Evolutionary conservation across 495 filamentous ascomycete species (phyloP), one percentile per base, ranked within the genome.

Genomic region (Thermothielavioides terrestris): DNA sequence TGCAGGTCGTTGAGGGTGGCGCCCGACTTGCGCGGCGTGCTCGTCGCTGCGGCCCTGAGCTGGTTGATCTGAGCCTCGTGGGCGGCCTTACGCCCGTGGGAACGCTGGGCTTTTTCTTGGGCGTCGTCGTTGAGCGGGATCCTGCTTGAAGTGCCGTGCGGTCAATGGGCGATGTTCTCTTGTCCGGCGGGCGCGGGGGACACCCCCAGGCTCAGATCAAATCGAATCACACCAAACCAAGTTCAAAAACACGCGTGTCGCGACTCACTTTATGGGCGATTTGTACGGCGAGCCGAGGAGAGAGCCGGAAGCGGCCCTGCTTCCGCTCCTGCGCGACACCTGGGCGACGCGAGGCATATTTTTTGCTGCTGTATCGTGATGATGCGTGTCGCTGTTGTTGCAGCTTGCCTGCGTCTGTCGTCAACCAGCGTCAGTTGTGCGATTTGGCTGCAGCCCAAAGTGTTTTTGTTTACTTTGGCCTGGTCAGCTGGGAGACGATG

Each of bases 121-220:
- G 80, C 80, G 70, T 99, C 92, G 77, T 99, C 92, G 68, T 97
- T 96, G 34, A 99, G 77, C 9, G 94, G 91, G 47, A 98, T 94
- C 38, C 70, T 77, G 46, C 38, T 21, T 36, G 44, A 37, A 12
- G 37, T n/a, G n/a, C n/a, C n/a, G 37, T n/a, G 34, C n/a, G 49
- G 26, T 43, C 30, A 42, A 37, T 27, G 31, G 42, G 22, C 12
- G 9, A 14, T 15, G 38, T 21, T 40, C 38, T 49, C 39, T 48
- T 58, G 47, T n/a, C 20, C 60, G 36, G n/a, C 43, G 20, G n/a
- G 34, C 14, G 22, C 11, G 34, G 6, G 7, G 4, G 20, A 3
- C 32, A 12, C 27, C 17, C 27, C 15, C 27, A 36, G 17, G 12
- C 38, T 11, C 8, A 34, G 31, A n/a, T n/a, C n/a, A n/a, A n/a